Evolutionary conservation across 164 flowering plant species (phyloP), one percentile per base, ranked within the genome.

Genomic region (Stephania cephalantha): DNA sequence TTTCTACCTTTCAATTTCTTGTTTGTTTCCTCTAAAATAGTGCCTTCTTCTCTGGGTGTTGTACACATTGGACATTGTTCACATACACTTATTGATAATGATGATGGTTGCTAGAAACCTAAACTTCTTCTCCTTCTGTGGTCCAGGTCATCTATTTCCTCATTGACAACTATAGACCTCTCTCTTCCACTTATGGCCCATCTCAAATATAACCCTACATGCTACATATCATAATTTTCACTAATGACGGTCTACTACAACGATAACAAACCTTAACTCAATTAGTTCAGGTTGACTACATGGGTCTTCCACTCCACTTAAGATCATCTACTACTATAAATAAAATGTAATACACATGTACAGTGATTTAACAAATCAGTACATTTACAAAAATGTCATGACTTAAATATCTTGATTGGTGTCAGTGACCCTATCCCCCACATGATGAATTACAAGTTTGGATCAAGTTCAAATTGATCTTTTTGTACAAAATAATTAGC

Each of bases 101-200:
- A 12, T 53, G 13, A 50, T 50, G 15, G 10, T 9, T 50, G 64
- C 64, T 58, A 58, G 64, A 58, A 15, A 15, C 64, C 64, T 65
- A 25, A 29, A 11, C 69, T 66, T 30, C 25, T 44, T 18, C 18
- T 48, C n/a, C 45, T n/a, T 52, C 50, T 74, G 65, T 68, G 76
- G 71, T 68, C 71, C 76, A 71, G 44, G 30, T 71, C 73, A 68
- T 50, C 70, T 13, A 11, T 17, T 35, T 35, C 61, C 22, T 20
- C 18, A 20, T 52, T 17, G 30, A 6, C 50, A 12, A 29, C 65
- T 9, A 53, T 18, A 2, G 31, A 12, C 29, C 58, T 55, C 2
- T 18, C 45, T 53, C 18, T 53, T n/a, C 22, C 45, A 71, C 74
- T 25, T 9, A 72, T 55, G 22, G 68, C 31, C 74, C 68, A 63